Evolutionary conservation across 306 rosid genomes (phyloP), one percentile per base, ranked within the genome.

Genomic region (Betula pendula): DNA sequence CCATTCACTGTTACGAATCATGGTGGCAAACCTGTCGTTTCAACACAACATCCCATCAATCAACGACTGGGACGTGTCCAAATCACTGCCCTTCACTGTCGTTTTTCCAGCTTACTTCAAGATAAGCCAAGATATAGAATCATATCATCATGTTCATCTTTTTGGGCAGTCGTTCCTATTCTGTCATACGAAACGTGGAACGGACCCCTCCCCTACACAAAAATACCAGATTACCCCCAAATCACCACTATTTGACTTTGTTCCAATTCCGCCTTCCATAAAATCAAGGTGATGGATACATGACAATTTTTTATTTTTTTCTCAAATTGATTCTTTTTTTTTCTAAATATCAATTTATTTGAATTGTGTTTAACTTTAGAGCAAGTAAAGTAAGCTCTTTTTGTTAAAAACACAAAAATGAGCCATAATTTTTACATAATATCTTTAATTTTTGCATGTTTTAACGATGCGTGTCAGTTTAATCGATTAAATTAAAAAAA

Each of bases 11-110:
- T 63, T 16, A 0, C 47, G 44, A 35, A 33, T 48, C 45, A 12
- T 25, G 59, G 73, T 66, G 85, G 84, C 60, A 78, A 62, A 44
- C 24, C 73, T 72, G 84, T 78, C 87, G 51, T 78, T 73, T 71
- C 77, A 71, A 6, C 40, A 20, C 4, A 1, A 19, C 33, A 65
- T 73, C 74, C 82, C 52, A 53, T 76, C 82, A 78, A 78, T 78
- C 72, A 77, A 70, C 60, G 71, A 47, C 68, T 38, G 71, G 33
- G 79, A 80, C 81, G 76, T 73, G 81, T 73, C 79, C 47, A 70
- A 73, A 70, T 75, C 84, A 47, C 66, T 77, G 81, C 73, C 71
- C 59, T 66, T 27, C 69, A 10, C 31, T 73, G 84, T 82, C 89
- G 70, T 82, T 80, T 77, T 79, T 82, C 68, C 58, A 65, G 29